Base-by-base conservation (phyloP, 2,329 filamentous ascomycete genomes). In the Fusarium sp. region DNA sequence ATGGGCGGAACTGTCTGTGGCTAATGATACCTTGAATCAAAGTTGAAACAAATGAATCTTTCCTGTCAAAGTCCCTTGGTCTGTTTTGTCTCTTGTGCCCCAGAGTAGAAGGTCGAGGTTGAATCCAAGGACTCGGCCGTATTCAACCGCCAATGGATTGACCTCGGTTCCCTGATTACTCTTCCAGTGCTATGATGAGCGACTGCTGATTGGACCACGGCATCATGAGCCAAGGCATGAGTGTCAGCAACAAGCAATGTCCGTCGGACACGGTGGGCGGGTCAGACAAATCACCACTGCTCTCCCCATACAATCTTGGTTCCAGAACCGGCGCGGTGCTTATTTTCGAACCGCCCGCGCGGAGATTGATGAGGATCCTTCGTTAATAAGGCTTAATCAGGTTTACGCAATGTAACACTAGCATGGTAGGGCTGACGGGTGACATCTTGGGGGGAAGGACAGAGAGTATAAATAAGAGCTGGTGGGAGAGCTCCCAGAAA, bases 21-120 rank as follows among this genome's bases (percentile, higher is more conserved):
- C 68, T 62, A 75, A 62, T 65, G 72, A 70, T 74, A 74, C 72
- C 72, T 73, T 49, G 59, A 57, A 51, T 60, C 33, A 67, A 71
- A 56, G 55, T 56, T 56, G 29, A 57, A 49, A 33, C 16, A 62
- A 11, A 62, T 53, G 58, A 42, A 46, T 56, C 44, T 4, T 61
- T 56, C 44, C 6, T 61, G 27, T 58, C 24, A 56, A 33, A 22
- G n/a, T 33, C 42, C 22, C 33, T 35, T 36, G 10, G 14, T 22
- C 5, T 29, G 11, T n/a, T 20, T n/a, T 29, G 14, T n/a, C 29
- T 16, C 0, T 58, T 16, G 36, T 49, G 44, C 3, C 44, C 24
- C 22, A 49, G 44, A 49, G 16, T n/a, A 46, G 42, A 46, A 29
- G 44, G 44, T 27, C 24, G 44, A 49, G 24, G 46, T 51, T 51